phyloP scores from a whole-genome alignment of 257 asterid genomes.

The Fraxinus pennsylvanica region DNA sequence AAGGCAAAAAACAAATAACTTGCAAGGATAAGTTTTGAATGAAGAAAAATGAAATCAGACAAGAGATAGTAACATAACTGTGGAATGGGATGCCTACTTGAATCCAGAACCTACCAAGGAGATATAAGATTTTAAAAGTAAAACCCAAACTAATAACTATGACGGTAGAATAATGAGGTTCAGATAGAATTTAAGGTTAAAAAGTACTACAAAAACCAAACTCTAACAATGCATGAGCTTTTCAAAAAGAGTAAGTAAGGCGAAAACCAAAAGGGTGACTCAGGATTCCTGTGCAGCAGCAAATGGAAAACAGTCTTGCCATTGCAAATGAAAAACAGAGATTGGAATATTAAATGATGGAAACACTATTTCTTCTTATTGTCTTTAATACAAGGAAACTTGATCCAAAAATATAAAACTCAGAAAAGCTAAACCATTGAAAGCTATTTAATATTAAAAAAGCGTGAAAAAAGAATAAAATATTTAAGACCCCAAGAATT shows the following conservation, averaged over 20 bases:
- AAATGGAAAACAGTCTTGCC: neutral
- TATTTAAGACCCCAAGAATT: neutral
- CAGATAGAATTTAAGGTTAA: neutral
- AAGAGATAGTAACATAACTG: too few relatives aligned
- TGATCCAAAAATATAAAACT: neutral
- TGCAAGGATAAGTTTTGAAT: neutral
- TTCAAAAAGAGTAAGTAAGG: neutral
- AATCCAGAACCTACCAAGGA: neutral
- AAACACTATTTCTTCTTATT: neutral
- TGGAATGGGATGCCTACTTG: neutral
- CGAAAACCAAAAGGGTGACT: neutral
- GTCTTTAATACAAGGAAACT: neutral
- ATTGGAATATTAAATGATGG: neutral
- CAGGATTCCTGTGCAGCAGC: too few relatives aligned
- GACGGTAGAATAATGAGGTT: neutral
- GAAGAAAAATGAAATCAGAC: neutral
- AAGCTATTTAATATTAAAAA: neutral
- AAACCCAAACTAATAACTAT: neutral
- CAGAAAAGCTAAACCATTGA: neutral
- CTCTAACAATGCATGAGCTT: neutral
- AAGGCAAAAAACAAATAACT: neutral
- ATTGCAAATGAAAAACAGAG: neutral
- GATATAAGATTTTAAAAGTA: neutral
- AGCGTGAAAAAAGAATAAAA: neutral
- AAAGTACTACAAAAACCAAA: neutral